Conservation (phyloP, 2,329 filamentous ascomycete species). For the Arthrobotrys megalospora region DNA sequence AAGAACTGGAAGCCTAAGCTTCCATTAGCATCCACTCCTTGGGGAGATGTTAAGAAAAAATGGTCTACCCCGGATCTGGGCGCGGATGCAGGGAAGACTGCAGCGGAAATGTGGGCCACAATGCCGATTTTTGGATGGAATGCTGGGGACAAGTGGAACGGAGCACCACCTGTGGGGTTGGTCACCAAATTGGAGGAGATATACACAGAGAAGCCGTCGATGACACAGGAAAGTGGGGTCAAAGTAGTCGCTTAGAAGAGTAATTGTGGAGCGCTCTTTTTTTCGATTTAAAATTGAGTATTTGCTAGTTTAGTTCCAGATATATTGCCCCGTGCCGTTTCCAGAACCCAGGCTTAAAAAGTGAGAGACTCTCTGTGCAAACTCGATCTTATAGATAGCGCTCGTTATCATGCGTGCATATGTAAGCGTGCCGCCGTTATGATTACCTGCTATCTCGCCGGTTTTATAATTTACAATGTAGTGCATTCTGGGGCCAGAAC, state of each 20-base stretch:
- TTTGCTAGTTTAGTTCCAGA: constrained; percentile 6
- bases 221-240: constrained; percentile 24
- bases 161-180: constrained; percentile 9
- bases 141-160: constrained; percentile 23
- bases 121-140: constrained; percentile 21
- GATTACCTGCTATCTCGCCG: background rate
- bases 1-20: constrained; percentile 32
- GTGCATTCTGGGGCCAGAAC: too few relatives aligned
- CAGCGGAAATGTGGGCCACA: constrained; percentile 34
- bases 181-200: constrained; percentile 25
- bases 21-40: constrained; percentile 25
- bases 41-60: constrained; percentile 13
- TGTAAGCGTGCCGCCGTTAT: background rate
- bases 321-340: constrained; percentile 7
- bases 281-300: constrained; percentile 6
- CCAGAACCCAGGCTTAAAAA: background rate
- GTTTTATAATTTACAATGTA: too few relatives aligned
- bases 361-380: background rate
- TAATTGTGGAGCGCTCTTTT: background rate
- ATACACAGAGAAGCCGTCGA: constrained; percentile 15
- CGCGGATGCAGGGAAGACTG: constrained; percentile 29
- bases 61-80: constrained; percentile 46
- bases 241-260: constrained; percentile 1
- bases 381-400: background rate
- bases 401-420: background rate